Evolutionary conservation across 495 filamentous ascomycete genomes (phyloP).

Genomic region (Daldinia vernicosa): DNA sequence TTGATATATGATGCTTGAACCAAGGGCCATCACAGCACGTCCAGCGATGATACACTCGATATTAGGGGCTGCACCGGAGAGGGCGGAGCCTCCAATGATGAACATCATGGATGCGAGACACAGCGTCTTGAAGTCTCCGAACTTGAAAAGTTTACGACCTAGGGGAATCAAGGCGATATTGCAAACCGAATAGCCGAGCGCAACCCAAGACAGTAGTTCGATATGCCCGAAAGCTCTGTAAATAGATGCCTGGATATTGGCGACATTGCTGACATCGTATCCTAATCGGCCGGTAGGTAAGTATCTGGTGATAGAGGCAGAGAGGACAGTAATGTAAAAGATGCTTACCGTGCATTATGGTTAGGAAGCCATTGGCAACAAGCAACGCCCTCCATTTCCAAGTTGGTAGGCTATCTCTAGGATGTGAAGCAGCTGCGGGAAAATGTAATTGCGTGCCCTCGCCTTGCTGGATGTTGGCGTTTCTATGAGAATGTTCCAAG

Average conservation of each 20-base stretch:
- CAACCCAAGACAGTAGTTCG: conserved; percentile 42
- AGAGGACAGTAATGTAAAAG: background rate
- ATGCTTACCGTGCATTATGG: conserved; percentile 19
- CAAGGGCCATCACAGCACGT: conserved; percentile 51
- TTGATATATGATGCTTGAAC: conserved; percentile 60
- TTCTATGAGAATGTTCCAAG: background rate
- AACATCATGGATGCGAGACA: conserved; percentile 58
- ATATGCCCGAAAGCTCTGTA: conserved; percentile 38
- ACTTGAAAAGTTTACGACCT: conserved; percentile 55
- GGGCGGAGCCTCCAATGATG: conserved; percentile 60
- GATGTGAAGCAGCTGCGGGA: background rate
- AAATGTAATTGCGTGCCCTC: background rate
- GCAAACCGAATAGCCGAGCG: conserved; percentile 55
- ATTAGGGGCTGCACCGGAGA: conserved; percentile 62
- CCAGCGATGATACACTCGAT: conserved; percentile 63
- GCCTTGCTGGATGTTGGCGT: background rate
- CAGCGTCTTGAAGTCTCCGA: conserved; percentile 62
- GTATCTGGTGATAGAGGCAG: background rate
- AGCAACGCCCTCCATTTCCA: conserved; percentile 24
- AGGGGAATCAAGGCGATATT: conserved; percentile 55
- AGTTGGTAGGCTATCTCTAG: conserved; percentile 5
- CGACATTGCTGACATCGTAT: conserved; percentile 36
- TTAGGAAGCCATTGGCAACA: conserved; percentile 24
- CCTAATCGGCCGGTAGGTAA: background rate
- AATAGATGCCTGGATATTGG: conserved; percentile 26